Conservation (phyloP, 805 yeast species). For the Teunomyces cretensis region DNA sequence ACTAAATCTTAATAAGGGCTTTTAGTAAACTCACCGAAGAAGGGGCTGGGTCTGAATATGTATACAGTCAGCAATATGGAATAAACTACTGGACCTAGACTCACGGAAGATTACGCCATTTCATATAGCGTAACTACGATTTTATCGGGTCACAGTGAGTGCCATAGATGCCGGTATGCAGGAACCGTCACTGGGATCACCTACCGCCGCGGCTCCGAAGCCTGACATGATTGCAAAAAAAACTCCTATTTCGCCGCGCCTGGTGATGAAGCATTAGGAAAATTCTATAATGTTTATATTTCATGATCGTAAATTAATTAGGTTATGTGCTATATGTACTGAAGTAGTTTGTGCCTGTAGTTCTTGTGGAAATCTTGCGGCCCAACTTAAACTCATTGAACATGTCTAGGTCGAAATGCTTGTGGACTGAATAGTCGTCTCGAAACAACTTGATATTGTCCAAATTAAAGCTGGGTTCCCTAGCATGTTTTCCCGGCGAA, state of each 20-base stretch:
- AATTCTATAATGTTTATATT: neutral
- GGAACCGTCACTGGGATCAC: neutral
- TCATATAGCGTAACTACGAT: too few species aligned
- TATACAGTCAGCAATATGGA: too few species aligned
- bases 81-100: too few species aligned
- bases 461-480: constrained; percentile 3
- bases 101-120: too few species aligned
- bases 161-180: constrained; percentile 3
- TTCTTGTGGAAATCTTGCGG: neutral
- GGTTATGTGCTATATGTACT: neutral
- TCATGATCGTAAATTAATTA: neutral
- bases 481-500: neutral
- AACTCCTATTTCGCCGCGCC: neutral
- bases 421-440: neutral
- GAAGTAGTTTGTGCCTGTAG: neutral
- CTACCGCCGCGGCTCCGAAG: neutral
- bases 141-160: neutral
- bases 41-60: too few species aligned
- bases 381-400: neutral
- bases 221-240: constrained; percentile 1
- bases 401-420: constrained; percentile 1
- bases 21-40: too few species aligned
- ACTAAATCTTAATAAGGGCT: neutral
- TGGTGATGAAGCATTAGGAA: neutral
- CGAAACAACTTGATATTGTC: constrained; percentile 1